Conservation (phyloP, 257 asterid species). For the Pogostemon cablin region DNA sequence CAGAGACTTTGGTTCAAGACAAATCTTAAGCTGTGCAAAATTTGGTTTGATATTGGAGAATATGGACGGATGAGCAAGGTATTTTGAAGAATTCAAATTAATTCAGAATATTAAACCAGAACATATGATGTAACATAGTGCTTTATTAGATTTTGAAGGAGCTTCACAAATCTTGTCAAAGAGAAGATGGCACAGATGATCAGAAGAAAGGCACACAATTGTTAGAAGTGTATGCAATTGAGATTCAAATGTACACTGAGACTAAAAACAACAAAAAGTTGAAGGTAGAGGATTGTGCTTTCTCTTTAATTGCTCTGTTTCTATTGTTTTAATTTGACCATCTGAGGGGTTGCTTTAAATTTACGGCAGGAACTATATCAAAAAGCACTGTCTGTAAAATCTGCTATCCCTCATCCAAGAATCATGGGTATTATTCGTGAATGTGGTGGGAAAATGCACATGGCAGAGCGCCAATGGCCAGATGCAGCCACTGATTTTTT, state of each 20-base stretch:
- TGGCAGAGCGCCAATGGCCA: slow-evolving; percentile 97
- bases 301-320: neutral
- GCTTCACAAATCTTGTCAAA: slow-evolving; percentile 95
- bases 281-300: slow-evolving; percentile 57
- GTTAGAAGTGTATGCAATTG: slow-evolving; percentile 97
- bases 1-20: slow-evolving; percentile 99
- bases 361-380: slow-evolving; percentile 77
- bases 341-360: slow-evolving; percentile 28
- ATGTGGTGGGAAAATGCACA: slow-evolving; percentile 99
- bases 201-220: slow-evolving; percentile 98
- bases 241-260: slow-evolving; percentile 97
- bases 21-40: slow-evolving; percentile 94
- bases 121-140: slow-evolving; percentile 24
- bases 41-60: slow-evolving; percentile 96
- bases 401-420: slow-evolving; percentile 99
- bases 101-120: slow-evolving; percentile 14
- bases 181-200: slow-evolving; percentile 97
- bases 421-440: slow-evolving; percentile 98
- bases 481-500: slow-evolving; percentile 98
- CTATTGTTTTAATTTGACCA: slow-evolving; percentile 17
- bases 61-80: slow-evolving; percentile 97
- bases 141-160: slow-evolving; percentile 82
- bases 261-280: slow-evolving; percentile 95
- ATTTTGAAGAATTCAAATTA: slow-evolving; percentile 25
- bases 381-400: slow-evolving; percentile 88